Base-by-base conservation (phyloP, 2,329 filamentous ascomycete genomes). In the Nothophoma quercina region DNA sequence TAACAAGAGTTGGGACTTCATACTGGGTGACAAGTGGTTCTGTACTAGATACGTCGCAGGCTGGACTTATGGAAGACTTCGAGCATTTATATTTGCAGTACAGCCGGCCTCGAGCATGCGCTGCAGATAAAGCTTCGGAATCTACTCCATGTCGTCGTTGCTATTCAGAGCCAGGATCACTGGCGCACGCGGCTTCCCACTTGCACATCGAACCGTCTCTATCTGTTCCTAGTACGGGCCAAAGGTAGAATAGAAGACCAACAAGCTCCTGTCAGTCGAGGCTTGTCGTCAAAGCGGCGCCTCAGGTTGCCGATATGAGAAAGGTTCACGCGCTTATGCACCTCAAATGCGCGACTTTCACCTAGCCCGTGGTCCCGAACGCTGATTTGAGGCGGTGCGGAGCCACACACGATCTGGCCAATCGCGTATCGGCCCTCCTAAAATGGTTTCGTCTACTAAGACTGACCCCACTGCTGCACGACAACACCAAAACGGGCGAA, bases 281-380 rank as follows among this genome's bases (percentile, higher is more conserved):
- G 36, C 46, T 49, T 38, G 32, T 32, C n/a, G 23, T 7, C 8
- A 42, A 23, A 22, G 19, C 22, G 23, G 46, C 38, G 46, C 25
- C 19, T 32, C 19, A 18, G 25, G 4, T 36, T 42, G 4, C 38
- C 32, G 30, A 10, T 30, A 36, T n/a, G 7, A 23, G 38, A 5
- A 42, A 43, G n/a, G 46, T 10, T 38, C 19, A 10, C 23, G 36
- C 36, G 32, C 30, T 32, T 35, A 15, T 30, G 9, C 13, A 7
- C 21, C 12, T 15, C 23, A 25, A 15, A 10, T 15, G 16, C 21
- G 38, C 18, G 19, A 26, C n/a, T 30, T n/a, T 18, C n/a, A 32
- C 33, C 10, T 28, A 18, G 28, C 25, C 12, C 23, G 36, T 38
- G 6, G 23, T 21, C 13, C 32, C n/a, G 23, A 23, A 13, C 16